A percentile compares a stretch with the other conserved stretches of the same genome.
Conservation (phyloP, 331 rosid genomes). For the Pyrus hybrid region DNA sequence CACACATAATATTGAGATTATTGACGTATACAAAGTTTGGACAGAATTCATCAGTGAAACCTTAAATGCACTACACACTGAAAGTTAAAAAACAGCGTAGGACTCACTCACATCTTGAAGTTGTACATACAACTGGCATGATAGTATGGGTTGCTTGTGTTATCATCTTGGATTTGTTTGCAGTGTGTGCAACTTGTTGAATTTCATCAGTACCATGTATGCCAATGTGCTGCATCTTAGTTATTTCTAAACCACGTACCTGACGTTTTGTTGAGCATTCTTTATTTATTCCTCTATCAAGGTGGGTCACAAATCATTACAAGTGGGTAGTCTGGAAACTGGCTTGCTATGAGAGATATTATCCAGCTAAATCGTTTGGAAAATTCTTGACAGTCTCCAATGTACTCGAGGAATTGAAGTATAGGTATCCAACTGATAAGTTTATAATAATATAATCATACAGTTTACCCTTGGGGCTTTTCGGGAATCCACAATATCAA, state of each 20-base stretch:
- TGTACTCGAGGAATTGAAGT: slow-evolving; percentile 88
- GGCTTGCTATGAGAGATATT: slow-evolving; percentile 73
- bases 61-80: neutral
- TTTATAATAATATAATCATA: neutral
- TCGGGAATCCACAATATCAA: slow-evolving; percentile 3
- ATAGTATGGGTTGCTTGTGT: neutral
- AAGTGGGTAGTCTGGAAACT: slow-evolving; percentile 95
- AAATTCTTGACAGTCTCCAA: slow-evolving; percentile 50
- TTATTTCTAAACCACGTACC: neutral
- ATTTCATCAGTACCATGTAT: neutral
- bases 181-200: slow-evolving; percentile 1
- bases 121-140: neutral
- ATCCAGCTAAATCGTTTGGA: slow-evolving; percentile 42
- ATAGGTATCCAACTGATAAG: slow-evolving; percentile 43
- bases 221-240: neutral
- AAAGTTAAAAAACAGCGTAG: neutral
- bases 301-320: slow-evolving; percentile 92
- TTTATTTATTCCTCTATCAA: slow-evolving; percentile 17
- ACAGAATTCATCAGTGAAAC: neutral
- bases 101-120: neutral
- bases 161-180: slow-evolving; percentile 10
- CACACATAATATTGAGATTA: neutral
- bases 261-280: slow-evolving; percentile 15
- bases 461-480: slow-evolving; percentile 10
- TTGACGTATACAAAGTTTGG: slow-evolving; percentile 2